Evolutionary conservation across 306 rosid genomes (phyloP), one percentile per base, ranked within the genome.

Genomic region (Cucurbita moschata): DNA sequence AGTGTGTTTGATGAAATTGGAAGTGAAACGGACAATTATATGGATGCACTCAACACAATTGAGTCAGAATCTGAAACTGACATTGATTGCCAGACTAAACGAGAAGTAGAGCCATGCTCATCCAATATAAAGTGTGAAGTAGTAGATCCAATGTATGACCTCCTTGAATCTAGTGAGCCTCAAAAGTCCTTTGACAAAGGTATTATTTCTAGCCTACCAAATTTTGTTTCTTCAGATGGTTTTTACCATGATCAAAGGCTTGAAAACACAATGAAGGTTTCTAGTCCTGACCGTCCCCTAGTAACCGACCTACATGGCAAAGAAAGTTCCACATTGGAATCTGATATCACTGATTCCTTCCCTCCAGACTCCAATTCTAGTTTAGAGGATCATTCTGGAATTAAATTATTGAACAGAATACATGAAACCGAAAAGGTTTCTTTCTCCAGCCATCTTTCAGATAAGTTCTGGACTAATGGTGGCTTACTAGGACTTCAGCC

Each of bases 401-500:
- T 74, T 70, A 77, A 74, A 70, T 71, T 78, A 77, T 51, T 55
- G 55, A 81, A 79, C 82, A 77, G 56, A 50, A 74, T 55, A 49
- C 62, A 51, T 53, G 85, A 80, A 72, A 69, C 85, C 75, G 84
- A 85, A 80, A 91, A 86, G 60, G 55, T 81, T 38, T 73, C 76
- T 55, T 77, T 86, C 78, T 79, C 85, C 26, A 69, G 83, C 74
- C 83, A 75, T 82, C 78, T 75, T 83, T 77, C 97, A 51, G 82
- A 85, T 64, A 82, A 80, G 55, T 83, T 94, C 82, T 94, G 97
- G 99, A 94, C 99, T 55, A 94, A 94, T 76, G 99, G 99, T 81
- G 96, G 96, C 80, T 82, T 94, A 51, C 80, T 94, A 77, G 99
- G 99, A 83, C 99, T 94, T 77, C 86, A 89, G 82, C 99, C 99